Base-by-base conservation (phyloP, 352 stramenopile species). In the Proteromonas lacertae region DNA sequence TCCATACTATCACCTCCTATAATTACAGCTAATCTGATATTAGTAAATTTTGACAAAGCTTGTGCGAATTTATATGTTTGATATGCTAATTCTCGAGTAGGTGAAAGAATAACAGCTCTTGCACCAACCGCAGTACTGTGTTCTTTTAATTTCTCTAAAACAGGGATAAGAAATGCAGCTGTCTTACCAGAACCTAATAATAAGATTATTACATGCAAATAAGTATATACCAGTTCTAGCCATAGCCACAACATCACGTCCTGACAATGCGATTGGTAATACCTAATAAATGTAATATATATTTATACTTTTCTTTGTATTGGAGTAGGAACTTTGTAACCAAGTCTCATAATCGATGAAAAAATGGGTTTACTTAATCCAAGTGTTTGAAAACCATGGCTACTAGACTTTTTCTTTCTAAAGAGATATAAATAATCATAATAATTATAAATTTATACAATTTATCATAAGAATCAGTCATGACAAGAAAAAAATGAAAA, bases 251-350 rank as follows among this genome's bases (percentile, higher is more conserved):
- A 89, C 69, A 60, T 98, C 86, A 22, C 76, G 71, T 29, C 83
- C 84, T 2, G 71, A 80, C 4, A 99, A 59, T 17, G 89, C 61
- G 19, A 93, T 64, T 14, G 86, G 84, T 33, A 98, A 57, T 45
- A 77, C 77, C 55, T n/a, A n/a, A n/a, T n/a, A n/a, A n/a, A n/a
- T n/a, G n/a, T n/a, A n/a, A n/a, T n/a, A n/a, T n/a, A n/a, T n/a
- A n/a, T n/a, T n/a, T n/a, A n/a, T n/a, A n/a, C n/a, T n/a, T 96
- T 93, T 40, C 81, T 68, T 56, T 99, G 87, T 33, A 99, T 93
- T 12, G 84, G 87, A 25, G 88, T 99, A 22, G 88, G 86, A 38
- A 87, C 69, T 38, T 84, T 87, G 57, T 90, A 92, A 29, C 72
- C 72, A 69, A 91, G 83, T 36, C 57, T 59, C 56, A 83, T 76